Conservation (phyloP, 768 basidiomycete genomes). For the Auriscalpium orientale region DNA sequence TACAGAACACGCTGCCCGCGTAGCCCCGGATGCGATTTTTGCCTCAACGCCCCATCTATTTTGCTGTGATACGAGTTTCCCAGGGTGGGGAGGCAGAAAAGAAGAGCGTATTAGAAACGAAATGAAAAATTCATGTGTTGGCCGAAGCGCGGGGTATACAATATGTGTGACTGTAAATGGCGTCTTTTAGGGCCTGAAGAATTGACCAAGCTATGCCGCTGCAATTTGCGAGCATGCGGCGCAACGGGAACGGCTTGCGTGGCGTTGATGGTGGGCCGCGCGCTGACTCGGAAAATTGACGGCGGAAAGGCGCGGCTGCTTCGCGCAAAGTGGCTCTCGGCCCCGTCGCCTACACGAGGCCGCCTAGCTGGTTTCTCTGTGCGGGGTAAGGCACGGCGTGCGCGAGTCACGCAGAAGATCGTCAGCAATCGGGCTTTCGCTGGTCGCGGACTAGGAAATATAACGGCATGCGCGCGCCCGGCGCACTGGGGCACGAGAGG, state of each 20-base stretch:
- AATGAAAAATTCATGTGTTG: too few species aligned
- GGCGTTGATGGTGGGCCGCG: too few species aligned
- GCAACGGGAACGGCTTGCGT: too few species aligned
- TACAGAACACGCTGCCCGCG: slow-evolving; percentile 44
- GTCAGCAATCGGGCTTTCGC: neutral
- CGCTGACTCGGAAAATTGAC: too few species aligned
- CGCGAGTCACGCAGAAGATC: neutral
- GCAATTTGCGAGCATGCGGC: too few species aligned
- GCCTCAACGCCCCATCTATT: neutral
- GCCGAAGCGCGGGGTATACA: too few species aligned
- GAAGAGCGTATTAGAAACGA: neutral
- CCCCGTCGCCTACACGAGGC: neutral
- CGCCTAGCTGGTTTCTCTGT: neutral
- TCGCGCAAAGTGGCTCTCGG: too few species aligned
- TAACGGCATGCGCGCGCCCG: neutral
- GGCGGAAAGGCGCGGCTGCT: too few species aligned
- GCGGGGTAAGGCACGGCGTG: neutral
- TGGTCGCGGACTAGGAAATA: neutral
- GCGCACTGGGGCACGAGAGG: too few species aligned
- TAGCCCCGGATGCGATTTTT: neutral
- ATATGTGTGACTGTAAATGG: too few species aligned
- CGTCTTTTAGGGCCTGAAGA: too few species aligned
- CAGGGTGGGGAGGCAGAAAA: neutral
- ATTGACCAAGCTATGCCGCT: too few species aligned
- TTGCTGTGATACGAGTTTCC: neutral